Conservation (phyloP, 2,329 filamentous ascomycete genomes). For the Dothistroma pini region DNA sequence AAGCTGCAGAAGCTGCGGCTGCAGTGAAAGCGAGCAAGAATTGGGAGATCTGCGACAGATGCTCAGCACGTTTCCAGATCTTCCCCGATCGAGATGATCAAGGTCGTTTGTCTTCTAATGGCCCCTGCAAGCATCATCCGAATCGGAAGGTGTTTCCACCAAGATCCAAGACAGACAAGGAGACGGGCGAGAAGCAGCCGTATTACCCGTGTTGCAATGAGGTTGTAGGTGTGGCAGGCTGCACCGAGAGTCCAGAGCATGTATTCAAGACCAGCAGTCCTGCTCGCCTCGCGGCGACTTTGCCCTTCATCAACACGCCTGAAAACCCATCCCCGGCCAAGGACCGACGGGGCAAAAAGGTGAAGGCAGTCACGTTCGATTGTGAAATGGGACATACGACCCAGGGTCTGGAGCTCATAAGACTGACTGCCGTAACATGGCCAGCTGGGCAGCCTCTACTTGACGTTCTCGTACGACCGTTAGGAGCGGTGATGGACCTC, state of each 20-base stretch:
- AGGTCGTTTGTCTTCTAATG: slow-evolving; percentile 74
- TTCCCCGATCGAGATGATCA: slow-evolving; percentile 78
- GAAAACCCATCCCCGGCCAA: slow-evolving; percentile 52
- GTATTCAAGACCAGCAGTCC: slow-evolving; percentile 81
- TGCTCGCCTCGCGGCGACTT: slow-evolving; percentile 69
- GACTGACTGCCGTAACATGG: slow-evolving; percentile 86
- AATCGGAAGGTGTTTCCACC: slow-evolving; percentile 63
- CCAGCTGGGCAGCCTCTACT: slow-evolving; percentile 70
- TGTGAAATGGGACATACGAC: slow-evolving; percentile 98
- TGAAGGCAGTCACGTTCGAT: slow-evolving; percentile 76
- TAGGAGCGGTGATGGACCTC: slow-evolving; percentile 81
- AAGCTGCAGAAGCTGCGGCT: slow-evolving; percentile 62
- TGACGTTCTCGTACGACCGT: slow-evolving; percentile 78
- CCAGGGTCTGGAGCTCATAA: slow-evolving; percentile 80
- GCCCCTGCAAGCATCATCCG: slow-evolving; percentile 76
- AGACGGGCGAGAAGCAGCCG: slow-evolving; percentile 53
- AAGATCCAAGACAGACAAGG: slow-evolving; percentile 53
- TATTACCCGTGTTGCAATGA: slow-evolving; percentile 78
- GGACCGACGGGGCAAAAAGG: slow-evolving; percentile 32
- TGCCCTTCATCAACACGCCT: slow-evolving; percentile 79
- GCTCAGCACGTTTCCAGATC: slow-evolving; percentile 80
- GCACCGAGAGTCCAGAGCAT: slow-evolving; percentile 66
- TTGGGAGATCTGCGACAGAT: slow-evolving; percentile 88
- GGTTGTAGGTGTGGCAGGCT: slow-evolving; percentile 71
- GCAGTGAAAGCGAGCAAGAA: slow-evolving; percentile 66